Evolutionary conservation across 2,329 filamentous ascomycete genomes (phyloP), one percentile per base, ranked within the genome.

Genomic region (Cordyceps militaris): DNA sequence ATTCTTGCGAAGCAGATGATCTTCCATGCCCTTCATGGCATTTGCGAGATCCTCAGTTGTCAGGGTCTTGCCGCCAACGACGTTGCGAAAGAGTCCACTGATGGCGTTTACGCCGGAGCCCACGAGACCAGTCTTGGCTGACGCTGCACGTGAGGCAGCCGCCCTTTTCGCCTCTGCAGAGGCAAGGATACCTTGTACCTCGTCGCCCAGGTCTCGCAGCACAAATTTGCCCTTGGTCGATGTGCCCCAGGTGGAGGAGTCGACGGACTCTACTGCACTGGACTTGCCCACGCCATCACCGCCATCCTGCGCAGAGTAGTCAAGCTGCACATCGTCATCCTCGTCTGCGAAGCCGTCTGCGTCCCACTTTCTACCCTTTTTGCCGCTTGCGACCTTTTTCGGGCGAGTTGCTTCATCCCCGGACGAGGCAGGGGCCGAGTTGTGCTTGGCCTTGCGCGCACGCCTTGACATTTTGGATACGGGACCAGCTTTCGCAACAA

Each of bases 11-110:
- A 99, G 75, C 7, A 99, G 78, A 70, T 97, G 93, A 58, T 96
- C 91, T 69, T 97, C 91, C 91, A 99, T 97, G 32, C 88, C 89
- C 73, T 93, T 94, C 76, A 99, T 86, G 2, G 94, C 89, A 71
- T 95, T 96, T 61, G 91, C 88, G 23, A 99, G 80, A 67, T 97
- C 93, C 63, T 88, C 84, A 70, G 91, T 89, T 1, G 91, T 95
- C 66, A 99, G 76, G 0, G 87, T 90, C 77, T 97, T 97, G 62
- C 95, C 94, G 56, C 94, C 94, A 0, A 99, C 88, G 40, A 99
- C 88, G 69, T 97, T 97, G 63, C 91, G 85, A 77, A 99, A 96
- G 58, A 97, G 82, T 19, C 91, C 89, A 56, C 89, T 86, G 62
- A 97, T 88, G 14, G 89, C 89, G 68, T 84, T 91, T 58, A 96